phyloP scores from a whole-genome alignment of 768 basidiomycete genomes.

The Russula ochroleuca region DNA sequence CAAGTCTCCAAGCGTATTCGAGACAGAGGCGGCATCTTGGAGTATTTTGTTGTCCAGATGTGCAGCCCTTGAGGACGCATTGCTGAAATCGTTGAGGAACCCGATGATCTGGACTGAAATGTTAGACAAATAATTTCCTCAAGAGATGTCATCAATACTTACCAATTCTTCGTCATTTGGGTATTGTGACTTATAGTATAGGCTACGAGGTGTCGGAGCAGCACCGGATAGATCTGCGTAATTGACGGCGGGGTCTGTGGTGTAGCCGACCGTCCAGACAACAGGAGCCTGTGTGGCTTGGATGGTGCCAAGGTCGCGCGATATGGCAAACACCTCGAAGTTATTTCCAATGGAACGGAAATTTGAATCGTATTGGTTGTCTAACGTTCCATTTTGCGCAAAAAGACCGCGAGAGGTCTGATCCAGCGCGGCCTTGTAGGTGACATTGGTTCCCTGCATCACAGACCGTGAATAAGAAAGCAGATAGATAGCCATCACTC shows the following conservation, averaged over 20 bases:
- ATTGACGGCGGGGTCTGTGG: conserved; percentile 30
- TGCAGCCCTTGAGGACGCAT: conserved; percentile 43
- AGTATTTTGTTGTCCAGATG: conserved; percentile 47
- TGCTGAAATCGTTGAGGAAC: conserved; percentile 44
- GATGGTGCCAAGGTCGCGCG: conserved; percentile 32
- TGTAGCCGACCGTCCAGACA: conserved; percentile 33
- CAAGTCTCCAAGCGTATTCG: conserved; percentile 47
- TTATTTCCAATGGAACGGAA: conserved; percentile 23
- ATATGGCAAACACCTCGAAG: conserved; percentile 31
- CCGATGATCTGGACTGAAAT: conserved; percentile 36
- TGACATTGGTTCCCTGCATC: conserved; percentile 15
- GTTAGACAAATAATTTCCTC: neutral
- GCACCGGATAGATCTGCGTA: conserved; percentile 37
- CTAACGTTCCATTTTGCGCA: conserved; percentile 20
- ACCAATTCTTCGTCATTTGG: conserved; percentile 30
- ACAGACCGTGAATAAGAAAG: neutral
- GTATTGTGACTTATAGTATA: conserved; percentile 42
- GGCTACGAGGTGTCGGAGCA: conserved; percentile 41
- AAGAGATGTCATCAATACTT: neutral
- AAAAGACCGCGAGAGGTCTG: conserved; percentile 26
- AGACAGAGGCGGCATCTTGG: conserved; percentile 46
- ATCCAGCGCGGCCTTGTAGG: conserved; percentile 24
- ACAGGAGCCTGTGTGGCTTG: conserved; percentile 24
- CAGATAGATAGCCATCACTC: neutral
- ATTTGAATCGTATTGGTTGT: conserved; percentile 11